phyloP scores from a whole-genome alignment of 2,329 filamentous ascomycete genomes.

The Arthroderma sp. region DNA sequence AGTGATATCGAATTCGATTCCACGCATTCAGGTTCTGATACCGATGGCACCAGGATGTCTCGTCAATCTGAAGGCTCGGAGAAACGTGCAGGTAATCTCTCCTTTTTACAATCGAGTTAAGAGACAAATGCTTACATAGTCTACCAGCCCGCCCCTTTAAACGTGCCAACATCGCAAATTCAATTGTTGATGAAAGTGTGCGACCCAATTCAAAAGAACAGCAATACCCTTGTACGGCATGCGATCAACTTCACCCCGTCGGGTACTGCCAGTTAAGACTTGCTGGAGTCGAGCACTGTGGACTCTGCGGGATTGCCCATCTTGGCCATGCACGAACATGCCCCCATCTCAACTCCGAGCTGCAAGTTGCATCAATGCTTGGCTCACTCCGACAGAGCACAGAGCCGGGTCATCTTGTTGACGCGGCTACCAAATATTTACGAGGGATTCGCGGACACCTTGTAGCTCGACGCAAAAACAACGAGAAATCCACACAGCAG shows the following conservation, averaged over 20 bases:
- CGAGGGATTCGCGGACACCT: slow-evolving; percentile 45
- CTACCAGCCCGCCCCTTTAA: slow-evolving; percentile 24
- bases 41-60: slow-evolving; percentile 16
- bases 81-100: background rate
- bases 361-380: slow-evolving; percentile 53
- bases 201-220: slow-evolving; percentile 1
- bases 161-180: slow-evolving; percentile 22
- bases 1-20: slow-evolving; percentile 11
- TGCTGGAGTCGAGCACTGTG: slow-evolving; percentile 49
- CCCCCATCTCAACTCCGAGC: slow-evolving; percentile 50
- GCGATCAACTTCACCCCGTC: slow-evolving; percentile 40
- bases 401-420: slow-evolving; percentile 43
- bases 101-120: background rate
- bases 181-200: background rate
- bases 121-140: background rate
- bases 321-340: slow-evolving; percentile 46
- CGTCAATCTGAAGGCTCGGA: background rate
- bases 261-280: slow-evolving; percentile 52
- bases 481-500: background rate
- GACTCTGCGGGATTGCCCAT: slow-evolving; percentile 52
- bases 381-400: slow-evolving; percentile 48
- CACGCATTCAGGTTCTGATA: slow-evolving; percentile 18
- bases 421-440: slow-evolving; percentile 46
- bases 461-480: slow-evolving; percentile 40
- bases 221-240: slow-evolving; percentile 40